These are phyloP conservation scores for Pichia sp. DNA, from an alignment of 1,139 yeast species.

Conservation along the genomic window DNA sequence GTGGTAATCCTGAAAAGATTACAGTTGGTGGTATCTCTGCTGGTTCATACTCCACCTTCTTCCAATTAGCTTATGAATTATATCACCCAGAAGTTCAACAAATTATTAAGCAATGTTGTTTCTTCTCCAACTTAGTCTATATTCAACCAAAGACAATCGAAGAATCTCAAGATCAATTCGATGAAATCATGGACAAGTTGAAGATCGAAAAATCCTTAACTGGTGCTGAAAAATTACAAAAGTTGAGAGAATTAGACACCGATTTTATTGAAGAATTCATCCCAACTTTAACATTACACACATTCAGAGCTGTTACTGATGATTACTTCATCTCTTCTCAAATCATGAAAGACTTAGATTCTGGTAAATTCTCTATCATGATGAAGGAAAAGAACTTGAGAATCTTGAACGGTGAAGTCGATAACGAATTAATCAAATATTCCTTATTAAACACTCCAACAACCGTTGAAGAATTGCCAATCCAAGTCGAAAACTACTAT, in stretches of 20 bases:
- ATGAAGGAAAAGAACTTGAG: constrained; percentile 25
- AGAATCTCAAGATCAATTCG: constrained; percentile 38
- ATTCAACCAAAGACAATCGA: constrained; percentile 37
- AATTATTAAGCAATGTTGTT: constrained; percentile 37
- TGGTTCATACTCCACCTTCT: constrained; percentile 37
- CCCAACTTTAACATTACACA: constrained; percentile 33
- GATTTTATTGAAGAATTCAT: constrained; percentile 32
- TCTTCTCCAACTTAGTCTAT: constrained; percentile 36
- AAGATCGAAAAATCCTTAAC: constrained; percentile 17
- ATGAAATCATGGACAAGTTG: constrained; percentile 32
- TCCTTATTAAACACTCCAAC: constrained; percentile 36
- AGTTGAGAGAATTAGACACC: constrained; percentile 18
- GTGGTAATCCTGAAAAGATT: constrained; percentile 34
- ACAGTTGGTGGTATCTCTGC: constrained; percentile 35
- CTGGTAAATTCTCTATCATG: constrained; percentile 36
- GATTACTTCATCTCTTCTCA: constrained; percentile 33
- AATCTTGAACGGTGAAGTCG: constrained; percentile 39
- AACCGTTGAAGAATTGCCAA: constrained; percentile 26
- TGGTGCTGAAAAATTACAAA: constrained; percentile 17
- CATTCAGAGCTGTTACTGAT: constrained; percentile 42
- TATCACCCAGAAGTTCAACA: constrained; percentile 36
- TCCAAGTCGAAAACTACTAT: constrained; percentile 38
- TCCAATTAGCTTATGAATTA: constrained; percentile 38
- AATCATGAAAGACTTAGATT: constrained; percentile 33
- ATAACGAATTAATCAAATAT: constrained; percentile 36